Percentiles rank a stretch among this genome's conserved stretches.
Evolutionary conservation across 2,329 filamentous ascomycete species (phyloP).

Genomic region (Zopfia rhizophila): DNA sequence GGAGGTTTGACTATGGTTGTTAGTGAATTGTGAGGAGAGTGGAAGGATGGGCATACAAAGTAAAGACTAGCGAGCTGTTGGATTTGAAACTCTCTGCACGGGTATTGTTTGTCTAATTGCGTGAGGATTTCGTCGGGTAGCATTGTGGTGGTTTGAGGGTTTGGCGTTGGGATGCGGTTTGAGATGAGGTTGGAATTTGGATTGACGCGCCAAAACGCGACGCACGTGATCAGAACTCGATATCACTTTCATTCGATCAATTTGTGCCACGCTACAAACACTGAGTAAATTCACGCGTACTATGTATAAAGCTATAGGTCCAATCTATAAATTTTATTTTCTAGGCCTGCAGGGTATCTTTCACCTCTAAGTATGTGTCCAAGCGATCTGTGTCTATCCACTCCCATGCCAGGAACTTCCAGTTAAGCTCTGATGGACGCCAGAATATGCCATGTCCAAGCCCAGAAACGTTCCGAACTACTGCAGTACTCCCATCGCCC

Average conservation of each 20-base stretch:
- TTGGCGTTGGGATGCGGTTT: conserved; percentile 3
- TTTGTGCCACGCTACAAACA: too few species aligned
- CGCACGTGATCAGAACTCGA: too few species aligned
- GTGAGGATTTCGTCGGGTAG: conserved; percentile 49
- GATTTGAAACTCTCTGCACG: conserved; percentile 60
- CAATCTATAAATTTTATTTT: neutral
- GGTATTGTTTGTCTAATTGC: conserved; percentile 50
- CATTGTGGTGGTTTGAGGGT: conserved; percentile 36
- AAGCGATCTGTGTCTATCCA: conserved; percentile 57
- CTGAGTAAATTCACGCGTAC: too few species aligned
- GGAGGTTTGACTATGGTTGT: conserved; percentile 66
- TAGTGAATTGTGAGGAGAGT: conserved; percentile 25
- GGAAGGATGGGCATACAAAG: conserved; percentile 47
- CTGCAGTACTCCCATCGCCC: conserved; percentile 17
- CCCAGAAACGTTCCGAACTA: too few species aligned
- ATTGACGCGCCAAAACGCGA: conserved; percentile 10
- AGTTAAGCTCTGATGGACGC: conserved; percentile 79
- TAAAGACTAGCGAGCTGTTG: conserved; percentile 58
- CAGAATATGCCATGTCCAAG: conserved; percentile 71
- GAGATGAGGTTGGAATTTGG: conserved; percentile 6
- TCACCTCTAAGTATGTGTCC: conserved; percentile 23
- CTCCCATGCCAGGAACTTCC: conserved; percentile 85
- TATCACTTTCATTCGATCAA: too few species aligned
- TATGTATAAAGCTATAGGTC: neutral
- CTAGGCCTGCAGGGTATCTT: conserved; percentile 46